Conservation (phyloP, 257 asterid genomes). For the Euphrasia confusa region DNA sequence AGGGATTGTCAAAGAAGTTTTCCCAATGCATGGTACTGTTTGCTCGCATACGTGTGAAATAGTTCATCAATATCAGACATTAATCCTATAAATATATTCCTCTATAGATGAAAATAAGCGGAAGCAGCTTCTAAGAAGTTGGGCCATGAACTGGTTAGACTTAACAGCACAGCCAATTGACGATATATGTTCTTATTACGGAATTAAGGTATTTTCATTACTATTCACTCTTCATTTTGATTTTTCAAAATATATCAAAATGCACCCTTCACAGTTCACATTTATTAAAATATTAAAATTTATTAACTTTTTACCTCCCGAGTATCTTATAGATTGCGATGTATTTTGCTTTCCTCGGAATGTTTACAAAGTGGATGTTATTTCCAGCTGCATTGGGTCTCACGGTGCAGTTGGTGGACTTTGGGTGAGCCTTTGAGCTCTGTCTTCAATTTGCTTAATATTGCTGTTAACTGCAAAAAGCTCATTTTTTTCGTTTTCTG, state of each 20-base stretch:
- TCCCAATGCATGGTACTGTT: conserved; percentile 78
- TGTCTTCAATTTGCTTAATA: neutral
- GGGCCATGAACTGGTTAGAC: conserved; percentile 96
- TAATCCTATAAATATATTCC: conserved; percentile 16
- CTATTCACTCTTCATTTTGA: conserved; percentile 9
- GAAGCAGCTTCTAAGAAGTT: conserved; percentile 76
- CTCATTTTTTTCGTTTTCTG: conserved; percentile 4
- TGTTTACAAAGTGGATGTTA: conserved; percentile 90
- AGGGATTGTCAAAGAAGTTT: conserved; percentile 71
- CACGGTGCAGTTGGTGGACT: conserved; percentile 65
- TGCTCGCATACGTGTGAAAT: conserved; percentile 10
- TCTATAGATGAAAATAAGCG: conserved; percentile 65
- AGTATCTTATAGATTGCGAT: conserved; percentile 61
- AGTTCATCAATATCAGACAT: conserved; percentile 10
- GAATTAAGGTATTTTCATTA: conserved; percentile 57
- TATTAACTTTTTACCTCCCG: too few species aligned
- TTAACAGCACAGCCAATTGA: conserved; percentile 86
- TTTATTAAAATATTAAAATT: too few species aligned
- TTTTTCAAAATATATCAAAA: neutral
- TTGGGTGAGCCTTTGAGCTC: conserved; percentile 52
- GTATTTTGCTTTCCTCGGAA: conserved; percentile 86
- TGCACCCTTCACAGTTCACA: too few species aligned
- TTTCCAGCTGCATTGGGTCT: conserved; percentile 88
- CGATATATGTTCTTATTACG: conserved; percentile 79
- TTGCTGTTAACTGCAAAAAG: conserved; percentile 3